A percentile compares a stretch with the other conserved stretches of the same genome.
Evolutionary conservation across 2,329 filamentous ascomycete species (phyloP).

Genomic region (Alternaria brassicae): DNA sequence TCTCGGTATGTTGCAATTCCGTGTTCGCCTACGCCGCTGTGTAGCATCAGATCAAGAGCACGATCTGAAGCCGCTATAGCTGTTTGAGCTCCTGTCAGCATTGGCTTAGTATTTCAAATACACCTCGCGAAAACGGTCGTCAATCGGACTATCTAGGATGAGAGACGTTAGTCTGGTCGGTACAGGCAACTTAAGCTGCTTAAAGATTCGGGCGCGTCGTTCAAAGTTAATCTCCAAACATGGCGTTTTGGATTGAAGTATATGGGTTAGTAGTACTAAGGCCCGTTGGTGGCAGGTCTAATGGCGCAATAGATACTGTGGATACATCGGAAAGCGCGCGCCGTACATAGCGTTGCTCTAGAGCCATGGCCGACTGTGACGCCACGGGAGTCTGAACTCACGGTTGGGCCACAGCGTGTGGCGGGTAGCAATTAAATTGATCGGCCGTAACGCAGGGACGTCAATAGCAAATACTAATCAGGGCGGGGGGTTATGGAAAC

Average conservation of each 20-base stretch:
- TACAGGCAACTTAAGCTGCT: conserved; percentile 3
- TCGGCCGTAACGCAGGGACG: conserved; percentile 23
- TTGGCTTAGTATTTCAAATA: conserved; percentile 6
- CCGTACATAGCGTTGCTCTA: conserved; percentile 9
- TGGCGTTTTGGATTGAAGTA: conserved; percentile 28
- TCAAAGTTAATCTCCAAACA: conserved; percentile 10
- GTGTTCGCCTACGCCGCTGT: conserved; percentile 2
- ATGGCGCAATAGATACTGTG: conserved; percentile 15
- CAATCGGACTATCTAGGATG: background rate
- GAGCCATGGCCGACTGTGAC: conserved; percentile 26
- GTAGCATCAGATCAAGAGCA: conserved; percentile 10
- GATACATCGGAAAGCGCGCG: conserved; percentile 2
- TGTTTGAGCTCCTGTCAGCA: background rate
- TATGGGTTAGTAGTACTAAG: conserved; percentile 25
- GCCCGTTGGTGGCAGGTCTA: conserved; percentile 23
- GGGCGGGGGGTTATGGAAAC: conserved; percentile 14
- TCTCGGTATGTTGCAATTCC: conserved; percentile 9
- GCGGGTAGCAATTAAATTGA: conserved; percentile 15
- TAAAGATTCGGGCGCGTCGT: conserved; percentile 3
- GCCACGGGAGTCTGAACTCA: conserved; percentile 20
- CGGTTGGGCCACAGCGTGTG: conserved; percentile 17
- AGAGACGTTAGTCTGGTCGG: conserved; percentile 2
- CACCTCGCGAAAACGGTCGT: background rate
- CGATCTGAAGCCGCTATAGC: conserved; percentile 1
- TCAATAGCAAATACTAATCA: conserved; percentile 17